These are phyloP conservation scores for Syzygium syzygioides DNA, from an alignment of 441 rosid genomes.

Conservation along the genomic window DNA sequence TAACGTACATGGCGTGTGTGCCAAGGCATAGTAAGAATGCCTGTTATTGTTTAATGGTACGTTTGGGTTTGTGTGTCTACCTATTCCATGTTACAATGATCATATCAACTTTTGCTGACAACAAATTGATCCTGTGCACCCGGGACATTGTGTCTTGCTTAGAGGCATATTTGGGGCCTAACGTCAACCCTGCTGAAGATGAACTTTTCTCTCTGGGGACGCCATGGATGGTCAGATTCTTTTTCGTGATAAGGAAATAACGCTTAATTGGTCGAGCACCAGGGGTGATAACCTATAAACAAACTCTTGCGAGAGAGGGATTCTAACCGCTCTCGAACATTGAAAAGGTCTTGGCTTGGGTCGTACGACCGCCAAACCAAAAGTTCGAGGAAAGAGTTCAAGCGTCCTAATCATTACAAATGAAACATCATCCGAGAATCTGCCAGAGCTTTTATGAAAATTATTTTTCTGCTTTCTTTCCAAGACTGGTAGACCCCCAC, in stretches of 20 bases:
- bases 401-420: not conserved
- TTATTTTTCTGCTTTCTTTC: not conserved
- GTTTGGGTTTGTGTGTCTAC: not conserved
- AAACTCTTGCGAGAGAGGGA: not conserved
- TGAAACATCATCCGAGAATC: not conserved
- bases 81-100: not conserved
- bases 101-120: not conserved
- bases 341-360: not conserved
- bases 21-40: too few species aligned
- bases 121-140: not conserved
- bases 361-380: not conserved
- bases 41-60: too few species aligned
- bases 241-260: not conserved
- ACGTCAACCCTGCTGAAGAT: not conserved
- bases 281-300: not conserved
- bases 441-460: not conserved
- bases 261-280: not conserved
- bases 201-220: not conserved
- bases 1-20: too few species aligned
- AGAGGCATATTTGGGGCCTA: not conserved
- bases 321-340: not conserved
- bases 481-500: not conserved
- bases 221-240: not conserved
- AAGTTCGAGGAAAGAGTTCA: not conserved
- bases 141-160: not conserved